Evolutionary conservation across 257 asterid species (phyloP).

Genomic region (Ophiorrhiza pumila): DNA sequence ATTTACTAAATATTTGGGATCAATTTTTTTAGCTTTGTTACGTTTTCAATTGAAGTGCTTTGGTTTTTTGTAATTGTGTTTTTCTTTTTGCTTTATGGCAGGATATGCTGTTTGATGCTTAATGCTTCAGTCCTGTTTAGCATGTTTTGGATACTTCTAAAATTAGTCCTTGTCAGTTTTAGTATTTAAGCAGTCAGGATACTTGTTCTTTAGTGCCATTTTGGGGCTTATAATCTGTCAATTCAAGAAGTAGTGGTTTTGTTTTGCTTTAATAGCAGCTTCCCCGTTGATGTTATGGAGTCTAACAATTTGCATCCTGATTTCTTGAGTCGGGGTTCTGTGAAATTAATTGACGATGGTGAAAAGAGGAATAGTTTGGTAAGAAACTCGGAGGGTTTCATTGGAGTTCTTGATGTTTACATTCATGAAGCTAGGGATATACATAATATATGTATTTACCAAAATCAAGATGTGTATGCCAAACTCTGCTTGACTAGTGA

Average conservation of each 20-base stretch:
- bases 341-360: neutral
- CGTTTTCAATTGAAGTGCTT: neutral
- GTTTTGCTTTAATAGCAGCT: neutral
- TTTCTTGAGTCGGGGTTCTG: neutral
- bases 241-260: neutral
- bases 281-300: neutral
- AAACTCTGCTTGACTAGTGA: constrained; percentile 67
- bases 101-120: neutral
- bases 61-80: neutral
- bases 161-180: neutral
- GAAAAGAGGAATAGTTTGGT: neutral
- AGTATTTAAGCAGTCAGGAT: neutral
- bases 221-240: neutral
- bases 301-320: neutral
- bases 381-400: constrained; percentile 29
- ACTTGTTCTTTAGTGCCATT: neutral
- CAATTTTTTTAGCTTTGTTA: too few relatives aligned
- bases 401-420: constrained; percentile 69
- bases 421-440: constrained; percentile 80
- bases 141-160: neutral
- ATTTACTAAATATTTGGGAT: too few relatives aligned
- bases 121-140: neutral
- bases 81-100: neutral
- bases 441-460: constrained; percentile 89
- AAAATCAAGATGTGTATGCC: constrained; percentile 86